Evolutionary conservation across 2,329 filamentous ascomycete species (phyloP).

Genomic region (Dactylella cylindrospora): DNA sequence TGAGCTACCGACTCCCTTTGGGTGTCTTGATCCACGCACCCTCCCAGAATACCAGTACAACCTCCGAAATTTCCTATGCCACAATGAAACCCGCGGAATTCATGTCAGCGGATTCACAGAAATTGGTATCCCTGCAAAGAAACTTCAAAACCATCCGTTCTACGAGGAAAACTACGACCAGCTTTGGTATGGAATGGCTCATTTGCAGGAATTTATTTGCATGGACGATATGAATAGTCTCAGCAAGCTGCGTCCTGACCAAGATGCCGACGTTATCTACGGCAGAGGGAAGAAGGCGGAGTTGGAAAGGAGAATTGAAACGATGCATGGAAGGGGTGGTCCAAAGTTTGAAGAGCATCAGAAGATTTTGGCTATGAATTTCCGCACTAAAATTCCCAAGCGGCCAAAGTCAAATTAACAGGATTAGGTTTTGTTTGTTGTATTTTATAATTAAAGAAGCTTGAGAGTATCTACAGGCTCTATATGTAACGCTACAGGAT

Average conservation of each 20-base stretch:
- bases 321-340: conserved; percentile 24
- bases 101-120: conserved; percentile 17
- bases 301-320: conserved; percentile 5
- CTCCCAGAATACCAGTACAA: conserved; percentile 25
- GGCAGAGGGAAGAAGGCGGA: conserved; percentile 7
- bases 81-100: conserved; percentile 29
- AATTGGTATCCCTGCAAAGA: conserved; percentile 21
- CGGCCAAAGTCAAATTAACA: no score
- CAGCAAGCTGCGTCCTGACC: not conserved
- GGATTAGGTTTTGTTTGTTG: not conserved
- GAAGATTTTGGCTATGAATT: conserved; percentile 29
- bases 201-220: conserved; percentile 30
- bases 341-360: conserved; percentile 29
- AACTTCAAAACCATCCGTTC: conserved; percentile 35
- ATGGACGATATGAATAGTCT: conserved; percentile 19
- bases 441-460: not conserved
- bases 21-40: conserved; percentile 27
- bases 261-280: conserved; percentile 2
- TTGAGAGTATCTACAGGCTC: not conserved
- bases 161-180: conserved; percentile 20
- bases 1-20: conserved; percentile 22
- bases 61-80: conserved; percentile 29
- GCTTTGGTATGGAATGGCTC: conserved; percentile 39
- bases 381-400: no score
- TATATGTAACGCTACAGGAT: no score